These are phyloP conservation scores for Kondoa subrosea DNA, from an alignment of 768 basidiomycete species.

Conservation along the genomic window DNA sequence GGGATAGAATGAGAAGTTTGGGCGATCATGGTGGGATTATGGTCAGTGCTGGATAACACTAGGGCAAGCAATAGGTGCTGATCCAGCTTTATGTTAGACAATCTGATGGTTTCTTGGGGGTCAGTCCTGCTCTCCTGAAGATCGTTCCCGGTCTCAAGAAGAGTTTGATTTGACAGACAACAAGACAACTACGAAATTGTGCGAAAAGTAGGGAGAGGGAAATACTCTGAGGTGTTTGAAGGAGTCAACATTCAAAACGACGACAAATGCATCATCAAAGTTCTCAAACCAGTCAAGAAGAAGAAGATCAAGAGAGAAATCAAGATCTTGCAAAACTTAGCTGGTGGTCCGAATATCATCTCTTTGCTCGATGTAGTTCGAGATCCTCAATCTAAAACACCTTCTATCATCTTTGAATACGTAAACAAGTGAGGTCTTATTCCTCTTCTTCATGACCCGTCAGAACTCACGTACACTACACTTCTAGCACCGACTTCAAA, in stretches of 20 bases:
- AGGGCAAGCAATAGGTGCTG: neutral
- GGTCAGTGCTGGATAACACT: constrained; percentile 7
- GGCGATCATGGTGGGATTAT: constrained; percentile 27
- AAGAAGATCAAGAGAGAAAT: constrained; percentile 99
- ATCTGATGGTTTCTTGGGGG: constrained; percentile 22
- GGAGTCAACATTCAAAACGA: constrained; percentile 29
- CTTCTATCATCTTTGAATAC: constrained; percentile 90
- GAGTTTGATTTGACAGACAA: neutral
- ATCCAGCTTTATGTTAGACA: constrained; percentile 8
- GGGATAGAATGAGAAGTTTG: constrained; percentile 23
- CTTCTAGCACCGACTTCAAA: constrained; percentile 64
- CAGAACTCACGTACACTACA: neutral
- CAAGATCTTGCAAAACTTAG: constrained; percentile 90
- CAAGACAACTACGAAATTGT: constrained; percentile 22
- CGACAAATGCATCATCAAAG: constrained; percentile 51
- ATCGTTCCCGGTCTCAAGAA: neutral
- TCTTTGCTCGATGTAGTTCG: constrained; percentile 86
- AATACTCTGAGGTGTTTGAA: constrained; percentile 30
- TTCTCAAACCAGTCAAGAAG: constrained; percentile 97
- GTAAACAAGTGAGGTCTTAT: constrained; percentile 53
- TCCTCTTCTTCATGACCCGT: neutral
- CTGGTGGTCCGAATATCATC: constrained; percentile 88
- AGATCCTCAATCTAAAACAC: constrained; percentile 89
- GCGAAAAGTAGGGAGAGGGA: constrained; percentile 11
- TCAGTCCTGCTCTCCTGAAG: neutral